phyloP scores from a whole-genome alignment of 164 flowering plant genomes.

The Stephania japonica region DNA sequence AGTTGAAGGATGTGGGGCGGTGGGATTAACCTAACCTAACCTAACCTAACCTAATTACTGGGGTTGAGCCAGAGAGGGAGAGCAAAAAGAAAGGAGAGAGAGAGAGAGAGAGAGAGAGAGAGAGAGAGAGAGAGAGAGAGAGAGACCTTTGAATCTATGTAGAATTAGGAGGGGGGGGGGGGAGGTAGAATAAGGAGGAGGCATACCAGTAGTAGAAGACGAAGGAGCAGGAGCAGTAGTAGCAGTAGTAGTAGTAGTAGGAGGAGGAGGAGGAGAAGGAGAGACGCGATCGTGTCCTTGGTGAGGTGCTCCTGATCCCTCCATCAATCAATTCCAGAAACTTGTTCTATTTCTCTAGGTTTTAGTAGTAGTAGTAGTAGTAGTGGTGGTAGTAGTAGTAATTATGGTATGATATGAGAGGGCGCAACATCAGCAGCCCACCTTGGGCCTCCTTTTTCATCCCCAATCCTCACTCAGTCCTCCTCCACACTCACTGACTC shows the following conservation, averaged over 20 bases:
- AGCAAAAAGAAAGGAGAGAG: too few relatives aligned
- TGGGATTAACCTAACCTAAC: too few relatives aligned
- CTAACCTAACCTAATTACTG: too few relatives aligned
- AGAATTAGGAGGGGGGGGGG: too few relatives aligned
- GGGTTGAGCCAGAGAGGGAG: too few relatives aligned
- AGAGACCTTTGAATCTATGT: not conserved
- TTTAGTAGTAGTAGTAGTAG: not conserved
- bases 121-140: not conserved
- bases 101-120: too few relatives aligned
- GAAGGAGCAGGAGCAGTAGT: not conserved
- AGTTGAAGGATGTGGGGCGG: too few relatives aligned
- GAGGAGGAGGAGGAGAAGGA: not conserved
- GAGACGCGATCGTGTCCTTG: conserved; percentile 11
- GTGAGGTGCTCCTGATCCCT: conserved; percentile 6
- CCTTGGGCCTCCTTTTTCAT: too few relatives aligned
- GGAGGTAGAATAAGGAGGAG: not conserved
- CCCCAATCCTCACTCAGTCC: too few relatives aligned
- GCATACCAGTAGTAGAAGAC: not conserved
- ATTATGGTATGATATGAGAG: not conserved
- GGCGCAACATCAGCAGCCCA: not conserved
- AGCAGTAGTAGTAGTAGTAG: not conserved
- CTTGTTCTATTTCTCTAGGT: too few relatives aligned
- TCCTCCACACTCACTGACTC: too few relatives aligned
- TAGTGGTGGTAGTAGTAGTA: not conserved
- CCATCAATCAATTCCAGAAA: conserved; percentile 5